These are phyloP conservation scores for Colletotrichum sp. DNA, from an alignment of 2,329 filamentous ascomycete genomes.

Conservation along the genomic window DNA sequence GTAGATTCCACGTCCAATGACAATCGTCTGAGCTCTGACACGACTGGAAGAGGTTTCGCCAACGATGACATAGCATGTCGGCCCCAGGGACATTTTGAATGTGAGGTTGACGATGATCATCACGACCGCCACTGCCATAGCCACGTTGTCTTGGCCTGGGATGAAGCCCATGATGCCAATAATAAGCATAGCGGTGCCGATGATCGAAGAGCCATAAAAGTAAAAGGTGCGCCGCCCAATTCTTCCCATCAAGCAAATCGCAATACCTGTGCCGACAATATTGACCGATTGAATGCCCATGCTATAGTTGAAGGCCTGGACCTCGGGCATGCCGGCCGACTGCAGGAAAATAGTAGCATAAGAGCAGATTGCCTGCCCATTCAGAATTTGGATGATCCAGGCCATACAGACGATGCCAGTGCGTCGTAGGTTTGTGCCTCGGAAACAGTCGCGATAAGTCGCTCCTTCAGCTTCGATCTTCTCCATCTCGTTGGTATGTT, in stretches of 20 bases:
- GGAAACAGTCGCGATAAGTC: conserved; percentile 43
- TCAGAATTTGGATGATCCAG: conserved; percentile 29
- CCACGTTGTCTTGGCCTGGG: conserved; percentile 16
- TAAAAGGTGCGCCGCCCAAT: conserved; percentile 45
- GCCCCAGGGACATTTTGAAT: conserved; percentile 50
- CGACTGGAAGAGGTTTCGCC: conserved; percentile 48
- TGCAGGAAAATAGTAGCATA: conserved; percentile 56
- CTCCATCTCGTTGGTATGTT: conserved; percentile 42
- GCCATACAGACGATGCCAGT: conserved; percentile 33
- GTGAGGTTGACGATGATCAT: conserved; percentile 43
- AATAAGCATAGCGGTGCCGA: conserved; percentile 45
- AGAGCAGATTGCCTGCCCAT: conserved; percentile 52
- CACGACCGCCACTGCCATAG: conserved; percentile 39
- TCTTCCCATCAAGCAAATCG: conserved; percentile 40
- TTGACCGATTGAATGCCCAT: conserved; percentile 55
- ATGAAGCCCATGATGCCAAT: conserved; percentile 44
- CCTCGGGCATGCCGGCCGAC: conserved; percentile 50
- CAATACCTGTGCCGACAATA: conserved; percentile 42
- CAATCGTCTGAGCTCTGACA: conserved; percentile 49
- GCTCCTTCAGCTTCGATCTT: conserved; percentile 32
- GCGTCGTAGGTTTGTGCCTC: conserved; percentile 36
- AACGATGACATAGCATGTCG: conserved; percentile 48
- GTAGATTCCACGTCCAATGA: conserved; percentile 46
- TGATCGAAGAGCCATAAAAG: conserved; percentile 39
- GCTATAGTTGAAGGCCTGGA: conserved; percentile 47